Conservation (phyloP, 345 rosid species). For the Rubroshorea leprosula region DNA sequence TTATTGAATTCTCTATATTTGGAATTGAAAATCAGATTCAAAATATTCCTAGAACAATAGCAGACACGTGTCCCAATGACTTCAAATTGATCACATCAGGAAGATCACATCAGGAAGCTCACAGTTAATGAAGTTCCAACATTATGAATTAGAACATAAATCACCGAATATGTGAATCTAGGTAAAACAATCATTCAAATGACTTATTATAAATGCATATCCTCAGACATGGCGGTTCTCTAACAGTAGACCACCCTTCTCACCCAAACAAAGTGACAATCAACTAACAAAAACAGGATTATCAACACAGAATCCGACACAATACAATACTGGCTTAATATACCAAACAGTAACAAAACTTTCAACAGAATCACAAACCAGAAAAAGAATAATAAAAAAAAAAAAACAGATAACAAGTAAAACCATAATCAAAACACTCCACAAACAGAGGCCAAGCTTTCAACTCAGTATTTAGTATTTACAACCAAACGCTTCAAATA, state of each 20-base stretch:
- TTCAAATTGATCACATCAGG: neutral
- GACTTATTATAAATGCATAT: neutral
- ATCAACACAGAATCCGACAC: neutral
- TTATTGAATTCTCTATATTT: too few species aligned
- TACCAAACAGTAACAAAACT: neutral
- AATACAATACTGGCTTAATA: neutral
- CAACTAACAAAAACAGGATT: neutral
- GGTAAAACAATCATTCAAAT: neutral
- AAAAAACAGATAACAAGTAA: neutral
- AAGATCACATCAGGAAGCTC: neutral
- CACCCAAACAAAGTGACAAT: neutral
- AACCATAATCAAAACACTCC: neutral
- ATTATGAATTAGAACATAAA: neutral
- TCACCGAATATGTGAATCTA: neutral
- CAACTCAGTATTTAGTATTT: neutral
- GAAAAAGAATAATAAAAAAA: too few species aligned
- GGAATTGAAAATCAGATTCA: too few species aligned
- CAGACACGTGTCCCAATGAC: neutral
- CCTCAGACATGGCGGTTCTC: neutral
- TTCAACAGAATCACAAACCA: neutral
- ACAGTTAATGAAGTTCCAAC: neutral
- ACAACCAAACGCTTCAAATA: constrained; percentile 14
- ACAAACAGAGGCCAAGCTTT: too few species aligned
- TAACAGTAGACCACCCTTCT: neutral
- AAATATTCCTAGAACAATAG: neutral